phyloP scores from a whole-genome alignment of 345 rosid species.

The Euphorbia lathyris region DNA sequence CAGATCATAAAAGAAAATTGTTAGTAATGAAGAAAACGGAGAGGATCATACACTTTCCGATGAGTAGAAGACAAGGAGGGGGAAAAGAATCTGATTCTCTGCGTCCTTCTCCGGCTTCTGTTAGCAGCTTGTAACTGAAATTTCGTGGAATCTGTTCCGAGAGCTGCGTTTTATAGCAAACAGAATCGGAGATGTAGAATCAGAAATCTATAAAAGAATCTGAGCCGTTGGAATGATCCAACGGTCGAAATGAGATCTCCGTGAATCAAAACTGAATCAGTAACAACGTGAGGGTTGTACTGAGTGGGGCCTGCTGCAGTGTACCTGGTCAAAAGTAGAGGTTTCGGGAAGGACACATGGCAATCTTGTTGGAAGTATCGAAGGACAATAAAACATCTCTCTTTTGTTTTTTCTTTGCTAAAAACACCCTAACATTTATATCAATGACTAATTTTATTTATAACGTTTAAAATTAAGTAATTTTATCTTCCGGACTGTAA shows the following conservation, averaged over 20 bases:
- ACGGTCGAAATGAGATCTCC: not conserved
- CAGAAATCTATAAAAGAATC: not conserved
- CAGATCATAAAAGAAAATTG: not conserved
- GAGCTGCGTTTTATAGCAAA: not conserved
- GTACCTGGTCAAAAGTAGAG: conserved; percentile 24
- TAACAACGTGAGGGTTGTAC: not conserved
- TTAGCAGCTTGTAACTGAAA: conserved; percentile 1
- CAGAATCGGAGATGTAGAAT: not conserved
- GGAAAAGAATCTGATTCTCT: not conserved
- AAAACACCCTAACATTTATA: too few species aligned
- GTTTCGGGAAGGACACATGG: conserved; percentile 52
- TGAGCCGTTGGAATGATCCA: conserved; percentile 5
- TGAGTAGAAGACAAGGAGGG: not conserved
- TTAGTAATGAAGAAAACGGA: not conserved
- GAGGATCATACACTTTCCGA: not conserved
- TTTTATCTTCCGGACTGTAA: too few species aligned
- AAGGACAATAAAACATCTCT: too few species aligned
- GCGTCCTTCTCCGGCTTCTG: not conserved
- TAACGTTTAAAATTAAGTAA: too few species aligned
- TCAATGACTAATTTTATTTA: too few species aligned
- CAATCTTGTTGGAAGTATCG: too few species aligned
- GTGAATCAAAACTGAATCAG: not conserved
- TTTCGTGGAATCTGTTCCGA: not conserved
- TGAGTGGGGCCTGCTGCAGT: conserved; percentile 19
- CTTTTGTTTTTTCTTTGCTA: too few species aligned